These are phyloP conservation scores for Arthroderma sp. DNA, from an alignment of 2,329 filamentous ascomycete species.

Conservation along the genomic window DNA sequence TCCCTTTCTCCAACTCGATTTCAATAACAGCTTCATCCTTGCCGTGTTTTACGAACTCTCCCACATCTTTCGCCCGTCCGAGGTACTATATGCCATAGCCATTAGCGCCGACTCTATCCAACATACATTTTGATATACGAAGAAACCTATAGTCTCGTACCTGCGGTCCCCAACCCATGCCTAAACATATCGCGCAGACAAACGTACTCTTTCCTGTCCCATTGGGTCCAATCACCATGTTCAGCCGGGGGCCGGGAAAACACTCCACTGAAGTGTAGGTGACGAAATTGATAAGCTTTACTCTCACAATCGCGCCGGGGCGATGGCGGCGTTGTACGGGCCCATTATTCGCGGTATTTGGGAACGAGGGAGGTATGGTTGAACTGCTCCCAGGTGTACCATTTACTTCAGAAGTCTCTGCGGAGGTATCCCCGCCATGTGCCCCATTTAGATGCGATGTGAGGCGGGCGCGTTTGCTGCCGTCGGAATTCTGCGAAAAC, in stretches of 20 bases:
- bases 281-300: constrained; percentile 78
- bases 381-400: neutral
- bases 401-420: constrained; percentile 3
- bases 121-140: neutral
- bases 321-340: constrained; percentile 25
- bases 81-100: constrained; percentile 42
- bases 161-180: constrained; percentile 67
- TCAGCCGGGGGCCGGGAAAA: constrained; percentile 77
- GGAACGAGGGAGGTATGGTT: neutral
- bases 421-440: neutral
- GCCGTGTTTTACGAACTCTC: constrained; percentile 89
- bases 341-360: neutral
- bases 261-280: constrained; percentile 92
- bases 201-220: constrained; percentile 95
- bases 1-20: constrained; percentile 65
- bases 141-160: constrained; percentile 20
- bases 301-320: constrained; percentile 76
- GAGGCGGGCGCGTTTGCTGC: constrained; percentile 22
- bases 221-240: constrained; percentile 99
- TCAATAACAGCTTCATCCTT: constrained; percentile 66
- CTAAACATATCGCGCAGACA: constrained; percentile 90
- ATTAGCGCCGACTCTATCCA: neutral
- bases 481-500: constrained; percentile 16
- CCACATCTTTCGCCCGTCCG: constrained; percentile 69
- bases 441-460: constrained; percentile 1